Evolutionary conservation across 345 rosid species (phyloP).

Genomic region (Heritiera fomes): DNA sequence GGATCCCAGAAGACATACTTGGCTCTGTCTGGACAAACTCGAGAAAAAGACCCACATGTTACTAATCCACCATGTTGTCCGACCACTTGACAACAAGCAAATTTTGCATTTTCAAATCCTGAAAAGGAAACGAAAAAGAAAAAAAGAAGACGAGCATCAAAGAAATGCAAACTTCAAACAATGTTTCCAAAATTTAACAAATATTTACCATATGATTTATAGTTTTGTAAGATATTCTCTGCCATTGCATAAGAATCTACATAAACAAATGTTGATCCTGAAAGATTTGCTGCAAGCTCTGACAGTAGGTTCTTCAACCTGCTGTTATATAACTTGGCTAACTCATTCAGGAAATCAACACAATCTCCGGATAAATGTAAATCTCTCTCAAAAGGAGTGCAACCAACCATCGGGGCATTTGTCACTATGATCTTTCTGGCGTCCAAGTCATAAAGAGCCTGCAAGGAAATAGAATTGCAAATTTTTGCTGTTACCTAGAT

Average conservation of each 20-base stretch:
- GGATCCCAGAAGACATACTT: slow-evolving; percentile 53
- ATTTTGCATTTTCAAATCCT: slow-evolving; percentile 38
- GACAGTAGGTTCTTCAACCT: slow-evolving; percentile 11
- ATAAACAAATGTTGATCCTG: slow-evolving; percentile 13
- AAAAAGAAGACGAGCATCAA: neutral
- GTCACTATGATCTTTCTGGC: slow-evolving; percentile 28
- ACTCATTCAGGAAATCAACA: neutral
- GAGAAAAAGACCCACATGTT: slow-evolving; percentile 30
- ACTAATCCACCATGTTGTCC: slow-evolving; percentile 20
- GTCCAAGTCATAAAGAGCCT: slow-evolving; percentile 23
- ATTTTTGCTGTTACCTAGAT: neutral
- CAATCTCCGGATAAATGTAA: neutral
- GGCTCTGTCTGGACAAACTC: slow-evolving; percentile 35
- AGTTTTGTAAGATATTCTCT: slow-evolving; percentile 1
- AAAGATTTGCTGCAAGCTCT: slow-evolving; percentile 15
- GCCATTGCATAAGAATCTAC: neutral
- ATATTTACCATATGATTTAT: slow-evolving; percentile 14
- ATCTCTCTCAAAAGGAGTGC: slow-evolving; percentile 14
- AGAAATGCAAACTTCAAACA: neutral
- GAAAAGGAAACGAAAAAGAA: neutral
- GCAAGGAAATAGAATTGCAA: neutral
- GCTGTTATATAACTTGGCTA: slow-evolving; percentile 3
- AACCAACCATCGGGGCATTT: neutral
- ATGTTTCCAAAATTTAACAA: neutral
- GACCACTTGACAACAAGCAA: slow-evolving; percentile 41